phyloP scores from a whole-genome alignment of 1,284 basidiomycete genomes.

The Cryptococcus sp. region DNA sequence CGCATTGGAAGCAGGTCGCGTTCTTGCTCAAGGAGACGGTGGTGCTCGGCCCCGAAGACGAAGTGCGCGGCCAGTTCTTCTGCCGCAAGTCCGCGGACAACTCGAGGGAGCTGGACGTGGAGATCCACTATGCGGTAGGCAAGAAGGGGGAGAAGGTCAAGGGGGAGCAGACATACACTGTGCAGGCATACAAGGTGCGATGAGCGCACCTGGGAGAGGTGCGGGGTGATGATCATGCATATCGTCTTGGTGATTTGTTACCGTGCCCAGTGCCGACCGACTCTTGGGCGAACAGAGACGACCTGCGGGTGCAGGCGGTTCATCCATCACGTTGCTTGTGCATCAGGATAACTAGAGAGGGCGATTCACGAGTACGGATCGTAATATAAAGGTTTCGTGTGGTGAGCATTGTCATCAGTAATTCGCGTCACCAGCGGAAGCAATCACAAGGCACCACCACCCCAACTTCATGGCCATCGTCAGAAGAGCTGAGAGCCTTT shows the following conservation, averaged over 20 bases:
- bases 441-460: too few species aligned
- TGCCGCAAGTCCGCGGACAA: constrained; percentile 79
- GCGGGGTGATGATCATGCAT: not conserved
- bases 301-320: too few species aligned
- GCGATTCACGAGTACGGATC: too few species aligned
- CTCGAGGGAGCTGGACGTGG: constrained; percentile 82
- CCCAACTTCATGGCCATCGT: too few species aligned
- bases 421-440: too few species aligned
- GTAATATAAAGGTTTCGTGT: too few species aligned
- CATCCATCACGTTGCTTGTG: too few species aligned
- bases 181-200: constrained; percentile 38
- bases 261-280: too few species aligned
- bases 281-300: too few species aligned
- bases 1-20: constrained; percentile 98
- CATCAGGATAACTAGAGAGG: too few species aligned
- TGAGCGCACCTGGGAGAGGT: constrained; percentile 1
- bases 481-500: too few species aligned
- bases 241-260: not conserved
- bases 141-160: constrained; percentile 5
- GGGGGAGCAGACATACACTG: constrained; percentile 20
- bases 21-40: constrained; percentile 83
- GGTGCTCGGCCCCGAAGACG: constrained; percentile 59
- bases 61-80: constrained; percentile 75
- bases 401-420: too few species aligned
- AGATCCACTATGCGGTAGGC: constrained; percentile 65